Conservation (phyloP, 495 filamentous ascomycete genomes). For the Chaetomium tenue region DNA sequence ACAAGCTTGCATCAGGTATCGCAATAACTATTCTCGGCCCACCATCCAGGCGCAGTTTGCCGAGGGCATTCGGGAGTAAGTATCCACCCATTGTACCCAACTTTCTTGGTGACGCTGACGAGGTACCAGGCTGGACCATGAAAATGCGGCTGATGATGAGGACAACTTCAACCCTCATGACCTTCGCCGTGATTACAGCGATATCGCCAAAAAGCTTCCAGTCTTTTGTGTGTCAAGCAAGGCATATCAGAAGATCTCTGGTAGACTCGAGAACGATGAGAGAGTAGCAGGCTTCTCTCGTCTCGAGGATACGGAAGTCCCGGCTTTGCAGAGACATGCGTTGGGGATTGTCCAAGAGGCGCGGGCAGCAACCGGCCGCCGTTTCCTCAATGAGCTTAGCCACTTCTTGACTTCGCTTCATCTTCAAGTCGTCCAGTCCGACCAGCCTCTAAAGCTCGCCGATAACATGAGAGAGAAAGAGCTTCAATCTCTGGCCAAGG, state of each 20-base stretch:
- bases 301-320: conserved; percentile 48
- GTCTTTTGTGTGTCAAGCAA: conserved; percentile 62
- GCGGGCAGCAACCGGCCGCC: conserved; percentile 9
- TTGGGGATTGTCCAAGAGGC: conserved; percentile 47
- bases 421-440: conserved; percentile 52
- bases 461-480: conserved; percentile 43
- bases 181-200: conserved; percentile 54
- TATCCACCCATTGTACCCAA: background rate
- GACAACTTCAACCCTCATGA: conserved; percentile 33
- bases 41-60: conserved; percentile 59
- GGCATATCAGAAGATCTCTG: conserved; percentile 59
- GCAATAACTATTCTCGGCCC: conserved; percentile 53
- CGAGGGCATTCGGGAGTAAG: conserved; percentile 51
- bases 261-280: conserved; percentile 47
- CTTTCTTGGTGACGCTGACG: conserved; percentile 21
- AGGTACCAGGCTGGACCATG: conserved; percentile 25
- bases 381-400: conserved; percentile 46
- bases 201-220: conserved; percentile 51
- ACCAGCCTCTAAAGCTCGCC: conserved; percentile 42
- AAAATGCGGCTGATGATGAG: conserved; percentile 21
- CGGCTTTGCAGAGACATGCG: conserved; percentile 56
- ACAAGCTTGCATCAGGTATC: conserved; percentile 50
- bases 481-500: conserved; percentile 36
- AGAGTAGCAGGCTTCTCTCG: conserved; percentile 20
- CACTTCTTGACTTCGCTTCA: conserved; percentile 53